Evolutionary conservation across 441 rosid genomes (phyloP), one percentile per base, ranked within the genome.

Genomic region (Jatropha podagrica): DNA sequence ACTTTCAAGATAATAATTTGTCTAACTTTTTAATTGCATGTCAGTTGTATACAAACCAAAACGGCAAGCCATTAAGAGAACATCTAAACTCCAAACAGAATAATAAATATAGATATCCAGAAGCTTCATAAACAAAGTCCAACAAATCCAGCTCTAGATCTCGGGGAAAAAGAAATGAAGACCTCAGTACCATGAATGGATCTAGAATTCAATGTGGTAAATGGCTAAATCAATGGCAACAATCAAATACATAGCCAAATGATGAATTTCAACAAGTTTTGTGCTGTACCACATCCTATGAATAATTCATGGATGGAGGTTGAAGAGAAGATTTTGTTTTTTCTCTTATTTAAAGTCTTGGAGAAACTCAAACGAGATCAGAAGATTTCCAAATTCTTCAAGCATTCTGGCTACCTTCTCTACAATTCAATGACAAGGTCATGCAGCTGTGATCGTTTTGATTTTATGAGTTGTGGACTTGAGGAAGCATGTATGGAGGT

Each of bases 21-120:
- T 69, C 71, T 32, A 63, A 70, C 2, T 37, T 56, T 12, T 60
- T 41, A 26, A n/a, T n/a, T 42, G 64, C 38, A 64, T 69, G 69
- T 9, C 18, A 32, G 32, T 32, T 32, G 2, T 32, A 32, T 44
- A 42, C 0, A 64, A 42, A 55, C 38, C 49, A 72, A 65, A 73
- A 8, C 11, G 56, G 2, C 51, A 55, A 40, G 46, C 12, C 6
- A 58, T 20, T 58, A 27, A 1, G 51, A 23, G 74, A 41, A 8
- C 65, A 14, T 71, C 65, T 58, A 58, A 38, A 70, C 23, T 10
- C 49, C 63, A 55, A 14, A 67, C 6, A 12, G 13, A 41, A 2
- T 11, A 32, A 55, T 11, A 17, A 11, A 69, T 7, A 6, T 7
- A 38, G 42, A 17, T 14, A 69, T 9, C 4, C 13, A 65, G 12